phyloP scores from a whole-genome alignment of 208 protist genomes.

The Acanthamoeba culbertsoni region DNA sequence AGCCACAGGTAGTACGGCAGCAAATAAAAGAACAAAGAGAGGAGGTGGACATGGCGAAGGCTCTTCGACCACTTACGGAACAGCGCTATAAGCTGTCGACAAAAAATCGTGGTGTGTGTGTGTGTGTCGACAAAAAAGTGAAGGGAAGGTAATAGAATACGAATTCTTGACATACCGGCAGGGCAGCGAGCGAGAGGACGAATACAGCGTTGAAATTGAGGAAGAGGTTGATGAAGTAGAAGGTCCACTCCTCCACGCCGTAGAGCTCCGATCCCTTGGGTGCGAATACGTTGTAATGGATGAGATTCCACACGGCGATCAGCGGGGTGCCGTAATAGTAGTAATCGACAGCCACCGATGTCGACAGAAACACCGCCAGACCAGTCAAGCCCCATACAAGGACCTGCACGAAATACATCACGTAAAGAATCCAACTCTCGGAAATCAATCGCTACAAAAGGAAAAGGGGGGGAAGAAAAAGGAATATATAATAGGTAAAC shows the following conservation, averaged over 20 bases:
- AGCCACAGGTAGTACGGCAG: slow-evolving; percentile 55
- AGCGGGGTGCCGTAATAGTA: slow-evolving; percentile 59
- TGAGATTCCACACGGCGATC: slow-evolving; percentile 77
- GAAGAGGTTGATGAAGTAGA: slow-evolving; percentile 91
- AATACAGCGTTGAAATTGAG: slow-evolving; percentile 94
- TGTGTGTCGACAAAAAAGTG: background rate
- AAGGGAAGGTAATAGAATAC: too few species aligned
- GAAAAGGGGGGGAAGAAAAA: background rate
- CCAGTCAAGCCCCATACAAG: slow-evolving; percentile 16
- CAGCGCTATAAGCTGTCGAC: slow-evolving; percentile 7
- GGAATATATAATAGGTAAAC: background rate
- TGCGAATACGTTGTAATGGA: slow-evolving; percentile 81
- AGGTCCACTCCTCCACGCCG: slow-evolving; percentile 91
- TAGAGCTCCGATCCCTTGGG: slow-evolving; percentile 86
- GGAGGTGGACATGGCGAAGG: background rate
- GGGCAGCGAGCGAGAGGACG: slow-evolving; percentile 72
- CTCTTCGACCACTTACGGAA: slow-evolving; percentile 57
- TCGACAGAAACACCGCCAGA: slow-evolving; percentile 10
- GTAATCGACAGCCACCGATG: background rate
- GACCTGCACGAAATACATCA: background rate
- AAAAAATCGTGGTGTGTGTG: background rate
- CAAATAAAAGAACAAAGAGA: slow-evolving; percentile 15
- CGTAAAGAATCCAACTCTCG: background rate
- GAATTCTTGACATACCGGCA: too few species aligned
- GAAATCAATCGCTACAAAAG: background rate